Evolutionary conservation across 2,329 filamentous ascomycete species (phyloP).

Genomic region (Samsoniella hepiali): DNA sequence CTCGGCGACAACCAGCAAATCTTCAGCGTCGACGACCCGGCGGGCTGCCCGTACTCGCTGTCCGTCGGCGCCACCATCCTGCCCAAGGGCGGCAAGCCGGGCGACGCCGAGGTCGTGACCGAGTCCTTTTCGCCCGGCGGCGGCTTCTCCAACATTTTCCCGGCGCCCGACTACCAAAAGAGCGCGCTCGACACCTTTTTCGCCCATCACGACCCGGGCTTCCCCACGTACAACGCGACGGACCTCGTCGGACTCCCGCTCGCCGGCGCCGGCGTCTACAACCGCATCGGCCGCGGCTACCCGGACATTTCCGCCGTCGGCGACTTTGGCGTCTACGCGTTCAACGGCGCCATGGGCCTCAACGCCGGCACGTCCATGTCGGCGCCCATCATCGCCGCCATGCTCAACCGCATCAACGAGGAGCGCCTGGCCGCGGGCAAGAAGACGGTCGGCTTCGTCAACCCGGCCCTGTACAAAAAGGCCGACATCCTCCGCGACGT

Average conservation of each 20-base stretch:
- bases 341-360: constrained; percentile 23
- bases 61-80: constrained; percentile 50
- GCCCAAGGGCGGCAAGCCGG: constrained; percentile 36
- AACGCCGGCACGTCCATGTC: constrained; percentile 20
- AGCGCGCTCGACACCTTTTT: constrained; percentile 33
- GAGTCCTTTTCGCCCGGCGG: constrained; percentile 8
- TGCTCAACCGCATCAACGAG: constrained; percentile 23
- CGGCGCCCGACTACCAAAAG: constrained; percentile 46
- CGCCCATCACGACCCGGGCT: background rate
- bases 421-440: constrained; percentile 31
- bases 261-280: background rate
- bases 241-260: background rate
- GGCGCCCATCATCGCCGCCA: constrained; percentile 21
- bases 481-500: constrained; percentile 16
- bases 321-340: constrained; percentile 42
- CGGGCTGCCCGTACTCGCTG: constrained; percentile 44
- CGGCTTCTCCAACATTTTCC: constrained; percentile 46
- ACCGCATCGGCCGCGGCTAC: constrained; percentile 33
- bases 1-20: constrained; percentile 8
- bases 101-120: constrained; percentile 45
- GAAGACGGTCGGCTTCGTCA: constrained; percentile 34
- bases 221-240: background rate
- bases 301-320: constrained; percentile 43
- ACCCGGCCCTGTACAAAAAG: constrained; percentile 17
- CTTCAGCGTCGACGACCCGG: constrained; percentile 37